Percentiles rank a stretch among this genome's conserved stretches.
Evolutionary conservation across 768 basidiomycete genomes (phyloP).

Genomic region (Floccularia luteovirens): DNA sequence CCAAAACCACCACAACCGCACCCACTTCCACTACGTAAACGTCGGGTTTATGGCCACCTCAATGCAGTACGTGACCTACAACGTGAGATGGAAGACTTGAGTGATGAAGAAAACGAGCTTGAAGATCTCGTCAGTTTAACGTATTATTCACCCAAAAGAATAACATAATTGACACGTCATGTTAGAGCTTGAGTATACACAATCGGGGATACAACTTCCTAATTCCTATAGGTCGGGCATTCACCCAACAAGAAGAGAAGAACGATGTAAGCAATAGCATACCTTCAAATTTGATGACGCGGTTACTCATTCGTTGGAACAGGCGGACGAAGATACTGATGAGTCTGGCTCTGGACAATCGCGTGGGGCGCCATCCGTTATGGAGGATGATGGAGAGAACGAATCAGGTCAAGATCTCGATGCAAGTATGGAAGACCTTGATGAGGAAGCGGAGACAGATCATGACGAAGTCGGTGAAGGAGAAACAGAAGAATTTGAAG

Average conservation of each 20-base stretch:
- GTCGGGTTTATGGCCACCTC: slow-evolving; percentile 47
- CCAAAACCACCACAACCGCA: slow-evolving; percentile 61
- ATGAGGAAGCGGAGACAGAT: slow-evolving; percentile 39
- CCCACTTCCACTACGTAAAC: slow-evolving; percentile 48
- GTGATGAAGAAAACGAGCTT: slow-evolving; percentile 78
- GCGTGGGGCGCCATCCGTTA: slow-evolving; percentile 29
- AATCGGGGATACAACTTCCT: slow-evolving; percentile 62
- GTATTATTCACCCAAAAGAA: background rate
- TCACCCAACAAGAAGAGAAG: slow-evolving; percentile 78
- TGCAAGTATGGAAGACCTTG: slow-evolving; percentile 53
- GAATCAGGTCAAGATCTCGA: slow-evolving; percentile 49
- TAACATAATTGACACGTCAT: background rate
- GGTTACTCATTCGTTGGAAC: background rate
- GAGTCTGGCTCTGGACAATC: slow-evolving; percentile 35
- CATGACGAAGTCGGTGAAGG: slow-evolving; percentile 32
- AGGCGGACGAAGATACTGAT: slow-evolving; percentile 40
- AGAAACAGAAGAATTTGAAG: slow-evolving; percentile 38
- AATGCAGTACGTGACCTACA: slow-evolving; percentile 61
- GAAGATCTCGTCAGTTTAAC: slow-evolving; percentile 54
- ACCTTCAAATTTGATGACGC: background rate
- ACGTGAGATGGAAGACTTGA: slow-evolving; percentile 76
- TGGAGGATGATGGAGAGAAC: slow-evolving; percentile 43
- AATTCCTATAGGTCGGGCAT: slow-evolving; percentile 64
- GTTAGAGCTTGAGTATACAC: slow-evolving; percentile 50
- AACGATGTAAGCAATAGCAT: slow-evolving; percentile 48